Percentiles rank a stretch among this genome's conserved stretches.
Conservation (phyloP, 2,329 filamentous ascomycete genomes). For the Claviceps sp. region DNA sequence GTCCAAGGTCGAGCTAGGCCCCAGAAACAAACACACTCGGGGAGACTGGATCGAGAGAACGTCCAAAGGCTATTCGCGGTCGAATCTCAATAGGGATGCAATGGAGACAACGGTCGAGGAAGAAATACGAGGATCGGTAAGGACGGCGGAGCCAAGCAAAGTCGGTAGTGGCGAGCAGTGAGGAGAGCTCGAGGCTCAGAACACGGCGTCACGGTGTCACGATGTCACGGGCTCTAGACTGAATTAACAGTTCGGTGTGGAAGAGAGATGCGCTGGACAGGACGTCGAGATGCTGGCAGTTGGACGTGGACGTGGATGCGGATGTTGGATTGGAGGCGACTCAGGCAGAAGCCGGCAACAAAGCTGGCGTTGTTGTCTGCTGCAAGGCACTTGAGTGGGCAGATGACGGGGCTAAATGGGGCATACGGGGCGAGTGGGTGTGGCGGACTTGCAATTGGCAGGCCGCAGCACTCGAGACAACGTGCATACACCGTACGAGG, state of each 20-base stretch:
- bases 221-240: neutral
- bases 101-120: neutral
- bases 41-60: neutral
- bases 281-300: neutral
- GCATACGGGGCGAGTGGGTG: too few relatives aligned
- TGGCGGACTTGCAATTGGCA: too few relatives aligned
- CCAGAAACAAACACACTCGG: neutral
- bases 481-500: too few relatives aligned
- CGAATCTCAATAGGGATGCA: neutral
- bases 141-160: neutral
- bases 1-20: neutral
- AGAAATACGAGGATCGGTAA: neutral
- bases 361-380: neutral
- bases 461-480: too few relatives aligned
- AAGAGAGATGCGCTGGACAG: neutral
- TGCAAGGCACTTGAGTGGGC: neutral
- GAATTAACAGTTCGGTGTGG: neutral
- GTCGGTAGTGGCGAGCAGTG: neutral
- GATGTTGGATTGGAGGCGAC: neutral
- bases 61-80: neutral
- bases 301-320: neutral
- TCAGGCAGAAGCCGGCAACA: neutral
- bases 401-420: neutral
- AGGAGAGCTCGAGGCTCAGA: neutral
- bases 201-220: neutral